Evolutionary conservation across 2,329 filamentous ascomycete species (phyloP).

Genomic region (Apiospora sp.): DNA sequence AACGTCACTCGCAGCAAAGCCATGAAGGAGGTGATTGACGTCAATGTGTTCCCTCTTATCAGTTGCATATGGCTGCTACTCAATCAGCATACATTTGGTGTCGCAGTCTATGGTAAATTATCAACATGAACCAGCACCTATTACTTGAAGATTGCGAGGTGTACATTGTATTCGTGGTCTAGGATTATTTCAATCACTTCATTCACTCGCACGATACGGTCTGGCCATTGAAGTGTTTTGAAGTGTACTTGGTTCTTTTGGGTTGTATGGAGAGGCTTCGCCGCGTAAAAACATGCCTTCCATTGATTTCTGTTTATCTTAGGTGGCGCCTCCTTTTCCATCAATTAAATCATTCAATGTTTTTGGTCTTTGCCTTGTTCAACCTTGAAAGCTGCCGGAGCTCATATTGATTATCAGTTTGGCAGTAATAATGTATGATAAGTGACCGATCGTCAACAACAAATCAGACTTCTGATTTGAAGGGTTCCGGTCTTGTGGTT

Average conservation of each 20-base stretch:
- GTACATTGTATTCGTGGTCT: neutral
- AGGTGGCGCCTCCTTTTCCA: neutral
- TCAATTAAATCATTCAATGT: slow-evolving; percentile 8
- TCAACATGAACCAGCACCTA: neutral
- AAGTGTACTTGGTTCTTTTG: neutral
- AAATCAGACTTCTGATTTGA: neutral
- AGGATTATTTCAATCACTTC: neutral
- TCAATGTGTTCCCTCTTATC: slow-evolving; percentile 64
- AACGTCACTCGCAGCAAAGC: slow-evolving; percentile 90
- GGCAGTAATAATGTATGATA: neutral
- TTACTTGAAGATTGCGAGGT: neutral
- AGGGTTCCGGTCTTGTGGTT: slow-evolving; percentile 24
- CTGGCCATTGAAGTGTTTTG: neutral
- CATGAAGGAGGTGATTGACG: slow-evolving; percentile 84
- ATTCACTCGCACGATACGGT: neutral
- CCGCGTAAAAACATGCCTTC: neutral
- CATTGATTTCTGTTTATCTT: slow-evolving; percentile 14
- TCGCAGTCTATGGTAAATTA: neutral
- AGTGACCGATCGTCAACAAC: neutral
- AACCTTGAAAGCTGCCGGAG: neutral
- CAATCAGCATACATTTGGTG: neutral
- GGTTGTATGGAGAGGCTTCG: neutral
- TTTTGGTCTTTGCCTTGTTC: neutral
- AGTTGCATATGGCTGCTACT: neutral
- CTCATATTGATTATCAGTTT: too few species aligned